Evolutionary conservation across 345 rosid species (phyloP).

Genomic region (Carallia brachiata): DNA sequence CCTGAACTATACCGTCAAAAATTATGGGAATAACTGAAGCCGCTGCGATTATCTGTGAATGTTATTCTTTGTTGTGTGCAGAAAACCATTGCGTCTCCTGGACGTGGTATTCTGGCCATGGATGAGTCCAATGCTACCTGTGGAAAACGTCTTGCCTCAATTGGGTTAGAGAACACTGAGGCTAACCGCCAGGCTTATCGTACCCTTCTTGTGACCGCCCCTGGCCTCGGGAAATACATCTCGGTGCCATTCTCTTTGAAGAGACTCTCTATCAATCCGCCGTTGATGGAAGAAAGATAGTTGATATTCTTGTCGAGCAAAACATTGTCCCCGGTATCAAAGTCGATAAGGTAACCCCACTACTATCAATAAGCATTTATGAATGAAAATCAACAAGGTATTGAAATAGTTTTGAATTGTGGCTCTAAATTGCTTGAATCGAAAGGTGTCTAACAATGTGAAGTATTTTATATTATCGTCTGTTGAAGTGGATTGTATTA

Average conservation of each 20-base stretch:
- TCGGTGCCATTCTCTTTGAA: constrained; percentile 92
- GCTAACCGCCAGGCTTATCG: constrained; percentile 97
- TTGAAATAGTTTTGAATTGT: no score
- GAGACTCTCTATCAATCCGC: constrained; percentile 98
- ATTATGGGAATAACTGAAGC: no score
- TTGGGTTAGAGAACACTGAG: constrained; percentile 95
- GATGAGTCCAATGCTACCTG: constrained; percentile 97
- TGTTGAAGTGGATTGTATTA: background rate
- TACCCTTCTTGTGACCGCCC: constrained; percentile 74
- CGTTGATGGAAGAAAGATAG: constrained; percentile 80
- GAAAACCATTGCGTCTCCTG: constrained; percentile 95
- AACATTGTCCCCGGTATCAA: constrained; percentile 96
- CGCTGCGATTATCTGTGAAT: background rate
- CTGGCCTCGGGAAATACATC: constrained; percentile 81
- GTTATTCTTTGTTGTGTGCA: constrained; percentile 22
- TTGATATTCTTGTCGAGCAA: constrained; percentile 83
- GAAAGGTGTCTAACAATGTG: no score
- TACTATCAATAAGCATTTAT: background rate
- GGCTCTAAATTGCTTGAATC: no score
- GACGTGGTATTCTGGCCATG: constrained; percentile 99
- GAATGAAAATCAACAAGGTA: background rate
- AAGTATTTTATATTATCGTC: background rate
- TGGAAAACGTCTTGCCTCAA: constrained; percentile 90
- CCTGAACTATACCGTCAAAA: no score
- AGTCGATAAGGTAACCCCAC: constrained; percentile 78